Evolutionary conservation across 495 filamentous ascomycete species (phyloP).

Genomic region (Penicillium atrosanguineum): DNA sequence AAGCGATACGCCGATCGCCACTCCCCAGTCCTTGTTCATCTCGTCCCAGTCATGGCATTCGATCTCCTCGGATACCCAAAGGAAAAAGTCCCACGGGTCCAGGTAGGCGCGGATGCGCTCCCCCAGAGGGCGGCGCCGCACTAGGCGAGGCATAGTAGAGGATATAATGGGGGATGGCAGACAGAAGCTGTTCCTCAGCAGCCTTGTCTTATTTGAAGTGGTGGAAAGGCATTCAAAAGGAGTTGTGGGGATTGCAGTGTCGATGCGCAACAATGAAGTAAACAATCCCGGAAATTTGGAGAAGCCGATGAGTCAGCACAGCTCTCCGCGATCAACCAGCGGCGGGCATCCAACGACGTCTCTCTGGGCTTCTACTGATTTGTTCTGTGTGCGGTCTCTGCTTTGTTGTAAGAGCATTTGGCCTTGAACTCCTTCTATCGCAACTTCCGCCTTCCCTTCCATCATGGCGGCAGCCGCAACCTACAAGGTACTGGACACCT

Average conservation of each 20-base stretch:
- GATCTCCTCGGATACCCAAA: conserved; percentile 87
- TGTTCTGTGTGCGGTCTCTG: neutral
- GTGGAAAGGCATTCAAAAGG: conserved; percentile 10
- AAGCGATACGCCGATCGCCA: conserved; percentile 66
- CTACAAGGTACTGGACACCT: conserved; percentile 37
- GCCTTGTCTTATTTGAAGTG: conserved; percentile 14
- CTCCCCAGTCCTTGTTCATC: conserved; percentile 65
- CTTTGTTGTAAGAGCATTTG: neutral
- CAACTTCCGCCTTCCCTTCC: neutral
- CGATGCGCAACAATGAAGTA: conserved; percentile 1
- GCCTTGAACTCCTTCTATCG: neutral
- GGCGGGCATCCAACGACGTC: conserved; percentile 11
- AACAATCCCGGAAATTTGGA: conserved; percentile 15
- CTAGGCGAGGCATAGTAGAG: conserved; percentile 65
- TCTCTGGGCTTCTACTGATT: neutral
- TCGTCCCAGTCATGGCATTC: conserved; percentile 88
- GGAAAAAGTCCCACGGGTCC: conserved; percentile 82
- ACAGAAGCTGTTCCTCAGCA: conserved; percentile 24
- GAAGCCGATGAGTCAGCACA: conserved; percentile 27
- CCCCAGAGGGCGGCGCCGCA: conserved; percentile 71
- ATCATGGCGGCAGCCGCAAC: conserved; percentile 39
- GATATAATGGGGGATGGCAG: conserved; percentile 5
- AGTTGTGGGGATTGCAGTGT: neutral
- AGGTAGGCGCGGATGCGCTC: conserved; percentile 76
- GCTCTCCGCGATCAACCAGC: conserved; percentile 25